Base-by-base conservation (phyloP, 1,139 yeast species). In the Wickerhamiella infanticola region DNA sequence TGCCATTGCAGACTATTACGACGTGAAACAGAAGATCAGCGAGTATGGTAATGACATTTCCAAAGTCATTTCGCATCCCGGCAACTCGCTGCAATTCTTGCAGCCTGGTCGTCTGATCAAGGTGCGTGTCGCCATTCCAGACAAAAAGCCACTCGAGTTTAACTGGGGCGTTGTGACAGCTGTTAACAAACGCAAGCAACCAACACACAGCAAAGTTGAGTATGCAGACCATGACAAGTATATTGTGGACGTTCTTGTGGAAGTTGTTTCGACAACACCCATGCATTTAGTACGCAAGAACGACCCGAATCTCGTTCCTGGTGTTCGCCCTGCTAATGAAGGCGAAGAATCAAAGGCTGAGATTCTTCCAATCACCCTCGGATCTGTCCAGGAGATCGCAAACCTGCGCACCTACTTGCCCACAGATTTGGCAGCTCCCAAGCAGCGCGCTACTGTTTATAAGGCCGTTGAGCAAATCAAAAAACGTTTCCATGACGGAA, bases 151-250 rank as follows among this genome's bases (percentile, higher is more conserved):
- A 13, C 51, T 59, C 3, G 83, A 86, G 53, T 93, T 86, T 60
- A 96, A 95, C 8, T 93, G 98, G 98, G 96, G 90, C 47, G 82
- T 84, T 62, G 90, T 88, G 24, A 79, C 84, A 6, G 75, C 78
- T 37, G 83, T 79, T 56, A 70, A 74, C 43, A 86, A 85, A 62
- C 74, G 97, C 62, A 66, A 51, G 50, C 49, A 48, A 48, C 51
- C 56, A 48, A 42, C 54, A 35, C 48, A 50, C 37, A 45, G 44
- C 23, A 47, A 40, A 24, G 50, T 50, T 3, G 52, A 51, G 25
- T 55, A 52, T 49, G 48, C 46, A 33, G 58, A 55, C 42, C 95
- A 88, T 61, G 94, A 90, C 61, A 76, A 94, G 1, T 86, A 85
- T 60, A 69, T 90, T 51, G 93, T 86, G 9, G 84, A 79, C 52